Conservation (phyloP, 129 eudicot genomes). For the Apium graveolens region DNA sequence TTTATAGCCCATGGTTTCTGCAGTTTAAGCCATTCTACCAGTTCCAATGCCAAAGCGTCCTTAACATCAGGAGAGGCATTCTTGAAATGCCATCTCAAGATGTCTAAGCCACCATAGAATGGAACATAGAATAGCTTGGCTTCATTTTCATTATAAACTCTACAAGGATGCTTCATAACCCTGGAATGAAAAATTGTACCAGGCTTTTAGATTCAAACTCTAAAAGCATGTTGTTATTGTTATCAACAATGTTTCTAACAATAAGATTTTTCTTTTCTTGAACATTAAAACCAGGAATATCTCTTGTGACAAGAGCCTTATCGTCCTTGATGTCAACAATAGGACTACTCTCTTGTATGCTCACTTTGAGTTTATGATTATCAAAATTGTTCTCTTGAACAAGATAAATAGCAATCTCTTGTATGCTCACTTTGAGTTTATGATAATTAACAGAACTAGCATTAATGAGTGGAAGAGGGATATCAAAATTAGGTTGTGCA, state of each 20-base stretch:
- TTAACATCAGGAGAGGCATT: conserved; percentile 48
- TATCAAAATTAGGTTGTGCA: conserved; percentile 43
- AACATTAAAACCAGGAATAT: conserved; percentile 8
- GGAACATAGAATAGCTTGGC: conserved; percentile 83
- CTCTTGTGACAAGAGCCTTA: not conserved
- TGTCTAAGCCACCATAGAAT: conserved; percentile 72
- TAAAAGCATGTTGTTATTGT: conserved; percentile 17
- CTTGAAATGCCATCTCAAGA: conserved; percentile 85
- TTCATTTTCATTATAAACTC: conserved; percentile 47
- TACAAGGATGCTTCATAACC: conserved; percentile 67
- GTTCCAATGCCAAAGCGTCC: conserved; percentile 49
- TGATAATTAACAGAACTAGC: conserved; percentile 16
- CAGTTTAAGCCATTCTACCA: conserved; percentile 59
- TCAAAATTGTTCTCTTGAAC: conserved; percentile 9
- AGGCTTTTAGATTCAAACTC: conserved; percentile 31
- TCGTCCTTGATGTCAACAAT: conserved; percentile 6
- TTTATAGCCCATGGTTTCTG: conserved; percentile 53
- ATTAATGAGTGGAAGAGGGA: conserved; percentile 30
- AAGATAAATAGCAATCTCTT: conserved; percentile 9
- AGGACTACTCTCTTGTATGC: conserved; percentile 3
- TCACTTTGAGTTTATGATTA: not conserved
- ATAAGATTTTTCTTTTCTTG: conserved; percentile 8
- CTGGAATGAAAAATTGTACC: conserved; percentile 80
- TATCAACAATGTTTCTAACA: not conserved
- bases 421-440: not conserved